Conservation (phyloP, 2,329 filamentous ascomycete species). For the Neopestalotiopsis clavispora region DNA sequence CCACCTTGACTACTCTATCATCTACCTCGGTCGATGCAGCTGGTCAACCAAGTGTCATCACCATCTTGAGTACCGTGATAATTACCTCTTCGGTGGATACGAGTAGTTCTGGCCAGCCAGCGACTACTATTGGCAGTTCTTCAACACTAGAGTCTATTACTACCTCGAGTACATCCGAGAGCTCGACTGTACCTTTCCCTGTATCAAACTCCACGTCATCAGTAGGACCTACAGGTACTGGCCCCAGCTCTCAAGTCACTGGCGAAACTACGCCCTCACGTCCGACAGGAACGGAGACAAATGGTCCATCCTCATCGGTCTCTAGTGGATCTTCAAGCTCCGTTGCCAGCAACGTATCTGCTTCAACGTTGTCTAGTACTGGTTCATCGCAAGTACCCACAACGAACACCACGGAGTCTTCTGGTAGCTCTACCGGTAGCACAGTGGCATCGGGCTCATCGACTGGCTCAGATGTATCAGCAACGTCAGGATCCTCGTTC, state of each 20-base stretch:
- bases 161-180: slow-evolving; percentile 7
- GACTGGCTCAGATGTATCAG: background rate
- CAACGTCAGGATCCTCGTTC: background rate
- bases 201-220: slow-evolving; percentile 20
- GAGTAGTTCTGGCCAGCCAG: background rate
- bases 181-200: slow-evolving; percentile 21
- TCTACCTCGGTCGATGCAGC: background rate
- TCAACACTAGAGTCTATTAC: background rate
- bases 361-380: background rate
- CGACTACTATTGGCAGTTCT: background rate
- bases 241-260: background rate
- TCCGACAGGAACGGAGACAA: background rate
- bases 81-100: background rate
- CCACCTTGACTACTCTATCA: slow-evolving; percentile 15
- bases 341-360: background rate
- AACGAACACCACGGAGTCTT: background rate
- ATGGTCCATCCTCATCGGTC: background rate
- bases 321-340: background rate
- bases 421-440: background rate
- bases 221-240: slow-evolving; percentile 18
- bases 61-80: background rate
- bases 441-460: background rate
- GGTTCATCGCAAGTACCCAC: background rate
- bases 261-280: background rate
- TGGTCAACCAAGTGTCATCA: background rate